Evolutionary conservation across 805 yeast species (phyloP), one percentile per base, ranked within the genome.

Genomic region (Kodamaea nitidulidarum): DNA sequence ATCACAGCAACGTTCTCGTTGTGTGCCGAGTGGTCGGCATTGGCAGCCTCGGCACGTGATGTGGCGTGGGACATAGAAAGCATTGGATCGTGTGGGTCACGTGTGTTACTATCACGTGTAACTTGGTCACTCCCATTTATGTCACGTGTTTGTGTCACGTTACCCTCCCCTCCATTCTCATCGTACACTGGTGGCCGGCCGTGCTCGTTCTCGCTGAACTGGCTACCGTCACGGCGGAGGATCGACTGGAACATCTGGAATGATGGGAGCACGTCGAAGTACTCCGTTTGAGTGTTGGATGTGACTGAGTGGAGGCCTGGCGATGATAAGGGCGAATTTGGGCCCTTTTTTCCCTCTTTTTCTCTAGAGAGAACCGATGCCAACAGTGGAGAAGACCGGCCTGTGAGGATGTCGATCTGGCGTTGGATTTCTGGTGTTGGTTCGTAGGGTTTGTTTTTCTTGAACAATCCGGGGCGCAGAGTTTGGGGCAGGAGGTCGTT

Each of bases 171-270:
- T n/a, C n/a, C n/a, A n/a, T n/a, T n/a, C n/a, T 61, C 71, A 3
- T 65, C 68, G 41, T 69, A 67, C 2, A 38, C 54, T 4, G 74
- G 74, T 2, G 73, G 71, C 4, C 41, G 31, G 0, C 57, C 58
- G 14, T 53, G 40, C 10, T 57, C 46, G 37, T 61, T 54, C 40
- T 68, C 72, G 36, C 52, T 54, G 36, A 67, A 65, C 42, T 68
- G 71, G 21, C 48, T 47, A 39, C 63, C 67, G 52, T 71, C 52
- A 54, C 78, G 39, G 51, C 67, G 45, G 60, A 72, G 47, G 50
- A 71, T 58, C 49, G 73, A 71, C 48, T 76, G 79, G 50, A 78
- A 80, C 80, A 81, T 76, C 45, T 80, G 84, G 50, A 80, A 81
- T 0, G 86, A 78, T 0, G 87, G 88, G 25, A 81, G 55, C 2